Evolutionary conservation across 139 green algal species (phyloP).

Genomic region (Chlorella sp.): DNA sequence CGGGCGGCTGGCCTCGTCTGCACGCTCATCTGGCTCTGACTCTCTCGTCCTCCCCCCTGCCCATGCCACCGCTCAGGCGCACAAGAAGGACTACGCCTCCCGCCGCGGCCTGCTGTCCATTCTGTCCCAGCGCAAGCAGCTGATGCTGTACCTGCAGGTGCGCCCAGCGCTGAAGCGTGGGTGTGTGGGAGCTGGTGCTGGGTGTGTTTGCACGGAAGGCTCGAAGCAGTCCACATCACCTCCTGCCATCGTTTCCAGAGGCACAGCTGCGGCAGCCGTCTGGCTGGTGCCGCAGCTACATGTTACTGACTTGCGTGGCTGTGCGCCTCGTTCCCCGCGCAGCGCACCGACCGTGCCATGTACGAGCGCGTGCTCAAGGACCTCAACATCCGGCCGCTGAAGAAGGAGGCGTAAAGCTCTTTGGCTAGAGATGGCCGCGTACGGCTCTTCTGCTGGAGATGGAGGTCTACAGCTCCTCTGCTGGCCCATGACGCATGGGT

Average conservation of each 20-base stretch:
- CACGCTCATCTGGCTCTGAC: too few relatives aligned
- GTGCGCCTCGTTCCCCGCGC: not conserved
- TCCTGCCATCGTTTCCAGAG: too few relatives aligned
- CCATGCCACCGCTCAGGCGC: not conserved
- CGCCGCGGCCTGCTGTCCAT: constrained; percentile 59
- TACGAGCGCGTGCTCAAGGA: constrained; percentile 28
- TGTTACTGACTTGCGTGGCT: too few relatives aligned
- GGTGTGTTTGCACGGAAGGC: not conserved
- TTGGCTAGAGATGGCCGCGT: too few relatives aligned
- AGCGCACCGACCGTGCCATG: constrained; percentile 25
- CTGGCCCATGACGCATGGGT: too few relatives aligned
- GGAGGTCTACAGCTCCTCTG: too few relatives aligned
- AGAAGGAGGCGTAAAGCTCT: not conserved
- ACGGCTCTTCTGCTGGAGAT: too few relatives aligned
- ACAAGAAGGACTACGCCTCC: constrained; percentile 70
- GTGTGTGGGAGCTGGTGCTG: not conserved
- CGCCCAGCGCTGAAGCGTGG: not conserved
- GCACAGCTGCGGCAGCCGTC: too few relatives aligned
- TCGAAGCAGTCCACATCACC: too few relatives aligned
- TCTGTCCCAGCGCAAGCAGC: constrained; percentile 51
- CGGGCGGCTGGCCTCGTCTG: too few relatives aligned
- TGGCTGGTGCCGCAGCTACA: too few relatives aligned
- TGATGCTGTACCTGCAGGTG: constrained; percentile 62
- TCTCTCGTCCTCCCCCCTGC: too few relatives aligned
- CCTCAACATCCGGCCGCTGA: constrained; percentile 48